Conservation (phyloP, 176 grass and related monocot species). For the Bromus sterilis region DNA sequence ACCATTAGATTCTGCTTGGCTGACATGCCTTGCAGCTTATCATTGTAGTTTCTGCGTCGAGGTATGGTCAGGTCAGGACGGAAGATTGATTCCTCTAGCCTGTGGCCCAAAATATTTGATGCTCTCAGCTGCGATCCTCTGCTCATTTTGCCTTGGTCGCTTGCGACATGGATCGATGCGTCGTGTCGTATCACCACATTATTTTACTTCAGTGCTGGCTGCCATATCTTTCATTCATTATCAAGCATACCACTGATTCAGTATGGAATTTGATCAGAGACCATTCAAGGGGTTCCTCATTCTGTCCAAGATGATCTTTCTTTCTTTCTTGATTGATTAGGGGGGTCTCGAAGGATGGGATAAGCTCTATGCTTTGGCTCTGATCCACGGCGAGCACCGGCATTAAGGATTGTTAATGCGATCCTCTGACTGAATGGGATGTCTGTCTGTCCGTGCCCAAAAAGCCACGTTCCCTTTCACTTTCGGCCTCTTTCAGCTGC, state of each 20-base stretch:
- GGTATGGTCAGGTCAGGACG: constrained; percentile 27
- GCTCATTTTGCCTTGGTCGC: neutral
- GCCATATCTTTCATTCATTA: too few species aligned
- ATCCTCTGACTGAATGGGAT: constrained; percentile 28
- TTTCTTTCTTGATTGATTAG: too few species aligned
- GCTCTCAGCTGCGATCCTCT: neutral
- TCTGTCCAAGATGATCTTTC: too few species aligned
- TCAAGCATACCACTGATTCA: too few species aligned
- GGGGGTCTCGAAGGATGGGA: constrained; percentile 7
- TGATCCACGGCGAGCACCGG: constrained; percentile 26
- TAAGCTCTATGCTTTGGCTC: neutral
- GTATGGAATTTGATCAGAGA: too few species aligned
- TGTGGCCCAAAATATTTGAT: constrained; percentile 12
- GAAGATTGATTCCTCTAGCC: neutral
- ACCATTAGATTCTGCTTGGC: constrained; percentile 18
- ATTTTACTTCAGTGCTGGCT: too few species aligned
- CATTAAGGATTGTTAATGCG: constrained; percentile 17
- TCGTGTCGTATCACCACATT: too few species aligned
- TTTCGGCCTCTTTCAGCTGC: constrained; percentile 28
- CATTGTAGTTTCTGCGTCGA: neutral
- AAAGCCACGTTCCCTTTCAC: constrained; percentile 1
- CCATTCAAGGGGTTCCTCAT: too few species aligned
- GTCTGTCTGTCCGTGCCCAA: neutral
- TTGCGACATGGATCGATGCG: neutral
- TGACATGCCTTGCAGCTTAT: neutral